Conservation (phyloP, 768 basidiomycete species). For the Hemileccinum rubropunctum region DNA sequence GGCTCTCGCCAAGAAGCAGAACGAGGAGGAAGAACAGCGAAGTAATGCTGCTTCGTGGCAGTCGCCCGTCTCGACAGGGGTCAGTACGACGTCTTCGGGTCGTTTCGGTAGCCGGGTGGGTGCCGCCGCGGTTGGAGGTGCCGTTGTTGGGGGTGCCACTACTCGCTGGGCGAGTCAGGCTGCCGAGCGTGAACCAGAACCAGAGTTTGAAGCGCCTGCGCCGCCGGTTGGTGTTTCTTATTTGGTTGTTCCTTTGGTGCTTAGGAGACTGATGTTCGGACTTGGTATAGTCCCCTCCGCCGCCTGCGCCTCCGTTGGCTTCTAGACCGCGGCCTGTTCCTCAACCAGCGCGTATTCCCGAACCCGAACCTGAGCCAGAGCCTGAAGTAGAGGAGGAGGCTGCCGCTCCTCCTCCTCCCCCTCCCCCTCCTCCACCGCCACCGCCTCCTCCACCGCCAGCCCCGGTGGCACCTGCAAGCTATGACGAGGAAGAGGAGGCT, state of each 20-base stretch:
- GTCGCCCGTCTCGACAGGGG: conserved; percentile 33
- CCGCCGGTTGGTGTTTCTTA: conserved; percentile 26
- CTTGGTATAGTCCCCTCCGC: conserved; percentile 29
- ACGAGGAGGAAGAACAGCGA: conserved; percentile 69
- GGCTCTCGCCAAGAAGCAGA: conserved; percentile 83
- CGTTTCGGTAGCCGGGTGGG: conserved; percentile 30
- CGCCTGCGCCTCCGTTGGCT: conserved; percentile 17
- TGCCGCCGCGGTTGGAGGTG: conserved; percentile 32
- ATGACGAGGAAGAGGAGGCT: conserved; percentile 11
- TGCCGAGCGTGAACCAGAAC: conserved; percentile 17
- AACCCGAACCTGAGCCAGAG: conserved; percentile 20
- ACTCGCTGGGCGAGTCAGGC: conserved; percentile 21
- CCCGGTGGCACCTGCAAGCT: conserved; percentile 18
- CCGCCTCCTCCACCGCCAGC: conserved; percentile 32
- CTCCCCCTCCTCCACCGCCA: conserved; percentile 30
- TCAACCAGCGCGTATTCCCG: conserved; percentile 16
- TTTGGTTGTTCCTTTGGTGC: neutral
- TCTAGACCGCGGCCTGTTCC: conserved; percentile 20
- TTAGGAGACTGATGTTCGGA: conserved; percentile 2
- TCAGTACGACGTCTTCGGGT: conserved; percentile 40
- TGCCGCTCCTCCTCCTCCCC: conserved; percentile 12
- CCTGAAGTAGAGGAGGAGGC: conserved; percentile 21
- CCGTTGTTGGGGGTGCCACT: conserved; percentile 29
- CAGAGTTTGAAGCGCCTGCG: conserved; percentile 28
- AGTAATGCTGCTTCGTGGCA: conserved; percentile 57